These are phyloP conservation scores for Pseudogymnoascus sp. DNA, from an alignment of 2,329 filamentous ascomycete genomes.

Conservation along the genomic window DNA sequence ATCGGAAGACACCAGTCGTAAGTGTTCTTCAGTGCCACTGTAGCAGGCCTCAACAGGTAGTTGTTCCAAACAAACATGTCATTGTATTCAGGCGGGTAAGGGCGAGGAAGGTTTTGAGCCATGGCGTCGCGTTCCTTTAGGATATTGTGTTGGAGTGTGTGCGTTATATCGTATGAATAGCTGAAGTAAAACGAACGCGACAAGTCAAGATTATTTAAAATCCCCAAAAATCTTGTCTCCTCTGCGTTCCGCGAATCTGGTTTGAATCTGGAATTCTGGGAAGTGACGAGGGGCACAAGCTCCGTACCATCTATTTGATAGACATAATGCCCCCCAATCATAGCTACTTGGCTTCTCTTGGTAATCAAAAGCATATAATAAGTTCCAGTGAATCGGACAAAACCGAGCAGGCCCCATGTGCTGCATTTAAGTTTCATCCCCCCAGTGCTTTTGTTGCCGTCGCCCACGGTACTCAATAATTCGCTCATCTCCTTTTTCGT, in stretches of 20 bases:
- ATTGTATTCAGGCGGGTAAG: slow-evolving; percentile 61
- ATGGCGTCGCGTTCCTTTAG: slow-evolving; percentile 67
- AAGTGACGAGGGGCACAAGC: slow-evolving; percentile 74
- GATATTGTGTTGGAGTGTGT: slow-evolving; percentile 87
- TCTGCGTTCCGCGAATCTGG: slow-evolving; percentile 75
- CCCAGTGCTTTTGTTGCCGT: slow-evolving; percentile 85
- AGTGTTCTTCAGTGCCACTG: slow-evolving; percentile 61
- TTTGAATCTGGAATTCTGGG: slow-evolving; percentile 56
- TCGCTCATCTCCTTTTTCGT: slow-evolving; percentile 86
- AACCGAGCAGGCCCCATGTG: slow-evolving; percentile 88
- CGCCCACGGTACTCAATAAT: slow-evolving; percentile 86
- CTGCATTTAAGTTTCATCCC: slow-evolving; percentile 84
- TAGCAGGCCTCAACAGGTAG: slow-evolving; percentile 72
- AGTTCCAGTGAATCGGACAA: slow-evolving; percentile 89
- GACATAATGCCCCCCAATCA: slow-evolving; percentile 91
- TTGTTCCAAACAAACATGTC: slow-evolving; percentile 99
- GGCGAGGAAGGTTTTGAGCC: slow-evolving; percentile 51
- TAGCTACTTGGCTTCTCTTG: slow-evolving; percentile 90
- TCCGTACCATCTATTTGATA: slow-evolving; percentile 95
- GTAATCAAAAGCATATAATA: slow-evolving; percentile 98
- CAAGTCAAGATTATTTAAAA: slow-evolving; percentile 84
- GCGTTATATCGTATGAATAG: slow-evolving; percentile 94
- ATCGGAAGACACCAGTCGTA: slow-evolving; percentile 96
- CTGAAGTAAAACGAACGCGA: slow-evolving; percentile 95
- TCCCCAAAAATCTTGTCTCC: slow-evolving; percentile 79